These are phyloP conservation scores for Cutaneotrichosporon mucoides DNA, from an alignment of 1,284 basidiomycete species.

Conservation along the genomic window DNA sequence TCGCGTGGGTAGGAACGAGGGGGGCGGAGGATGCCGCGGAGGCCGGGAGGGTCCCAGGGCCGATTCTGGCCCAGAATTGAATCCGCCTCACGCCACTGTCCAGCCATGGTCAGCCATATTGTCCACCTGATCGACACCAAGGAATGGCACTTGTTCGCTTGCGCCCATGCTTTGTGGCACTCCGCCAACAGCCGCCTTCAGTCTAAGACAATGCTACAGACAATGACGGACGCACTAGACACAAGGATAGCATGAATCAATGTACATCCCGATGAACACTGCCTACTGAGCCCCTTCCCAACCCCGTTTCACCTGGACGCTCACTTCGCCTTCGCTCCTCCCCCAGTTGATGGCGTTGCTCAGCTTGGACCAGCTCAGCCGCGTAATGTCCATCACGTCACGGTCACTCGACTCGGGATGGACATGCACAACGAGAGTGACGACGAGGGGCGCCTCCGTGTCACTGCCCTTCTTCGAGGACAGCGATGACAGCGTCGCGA, in stretches of 20 bases:
- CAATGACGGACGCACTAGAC: no score
- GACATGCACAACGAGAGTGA: constrained; percentile 76
- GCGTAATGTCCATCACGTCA: constrained; percentile 59
- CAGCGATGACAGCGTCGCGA: neutral
- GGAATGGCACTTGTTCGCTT: no score
- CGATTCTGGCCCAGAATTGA: no score
- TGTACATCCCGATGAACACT: neutral
- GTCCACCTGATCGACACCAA: no score
- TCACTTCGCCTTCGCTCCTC: constrained; percentile 36
- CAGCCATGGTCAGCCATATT: no score
- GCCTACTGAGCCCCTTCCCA: constrained; percentile 25
- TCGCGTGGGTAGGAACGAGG: no score
- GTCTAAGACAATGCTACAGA: no score
- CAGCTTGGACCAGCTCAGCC: constrained; percentile 36
- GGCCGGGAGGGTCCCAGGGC: no score
- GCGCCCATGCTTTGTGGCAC: no score
- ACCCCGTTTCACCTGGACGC: constrained; percentile 35
- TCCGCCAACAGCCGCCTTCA: no score
- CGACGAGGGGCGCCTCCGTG: constrained; percentile 55
- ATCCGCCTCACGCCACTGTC: no score
- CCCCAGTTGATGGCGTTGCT: constrained; percentile 24
- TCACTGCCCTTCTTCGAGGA: neutral
- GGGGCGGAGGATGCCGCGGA: no score
- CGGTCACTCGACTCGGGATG: constrained; percentile 63
- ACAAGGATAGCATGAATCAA: neutral